Conservation (phyloP, 805 yeast species). For the Ogataea pini region DNA sequence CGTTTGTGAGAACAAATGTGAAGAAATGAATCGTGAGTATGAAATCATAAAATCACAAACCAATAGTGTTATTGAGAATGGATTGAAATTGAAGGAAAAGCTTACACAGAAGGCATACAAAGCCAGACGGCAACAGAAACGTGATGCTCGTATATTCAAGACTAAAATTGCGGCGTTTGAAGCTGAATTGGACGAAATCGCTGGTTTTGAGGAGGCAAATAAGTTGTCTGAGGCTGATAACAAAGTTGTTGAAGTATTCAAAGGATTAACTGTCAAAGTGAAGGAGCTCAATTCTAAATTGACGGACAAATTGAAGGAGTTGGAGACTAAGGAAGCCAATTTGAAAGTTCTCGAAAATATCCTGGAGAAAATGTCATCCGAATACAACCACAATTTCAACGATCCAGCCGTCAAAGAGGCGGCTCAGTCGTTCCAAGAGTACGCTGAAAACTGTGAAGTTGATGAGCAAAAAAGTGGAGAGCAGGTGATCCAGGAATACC, state of each 20-base stretch:
- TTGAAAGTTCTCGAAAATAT: slow-evolving; percentile 45
- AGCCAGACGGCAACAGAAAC: slow-evolving; percentile 19
- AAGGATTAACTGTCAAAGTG: slow-evolving; percentile 7
- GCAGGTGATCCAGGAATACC: slow-evolving; percentile 6
- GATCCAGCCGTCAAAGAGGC: slow-evolving; percentile 83
- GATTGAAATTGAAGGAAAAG: slow-evolving; percentile 36
- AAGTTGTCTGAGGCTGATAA: slow-evolving; percentile 5
- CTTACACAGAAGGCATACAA: slow-evolving; percentile 33
- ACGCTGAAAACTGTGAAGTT: slow-evolving; percentile 40
- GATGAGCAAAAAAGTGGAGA: slow-evolving; percentile 1
- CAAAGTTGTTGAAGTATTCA: slow-evolving; percentile 8
- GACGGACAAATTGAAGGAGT: slow-evolving; percentile 17
- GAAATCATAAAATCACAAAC: slow-evolving; percentile 19
- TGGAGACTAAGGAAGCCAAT: slow-evolving; percentile 19
- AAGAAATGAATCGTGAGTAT: slow-evolving; percentile 46
- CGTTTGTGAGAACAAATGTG: slow-evolving; percentile 60
- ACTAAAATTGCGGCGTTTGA: slow-evolving; percentile 28
- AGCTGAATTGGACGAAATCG: slow-evolving; percentile 24
- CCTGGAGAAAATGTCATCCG: slow-evolving; percentile 47
- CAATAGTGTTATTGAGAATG: slow-evolving; percentile 32
- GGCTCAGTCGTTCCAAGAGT: slow-evolving; percentile 54
- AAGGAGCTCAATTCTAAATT: slow-evolving; percentile 16
- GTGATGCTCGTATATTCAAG: slow-evolving; percentile 14
- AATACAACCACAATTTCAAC: slow-evolving; percentile 82
- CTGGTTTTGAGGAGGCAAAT: not conserved